A percentile compares a stretch with the other conserved stretches of the same genome.
Evolutionary conservation across 163 green algal species (phyloP).

Genomic region (Scenedesmus sp.): DNA sequence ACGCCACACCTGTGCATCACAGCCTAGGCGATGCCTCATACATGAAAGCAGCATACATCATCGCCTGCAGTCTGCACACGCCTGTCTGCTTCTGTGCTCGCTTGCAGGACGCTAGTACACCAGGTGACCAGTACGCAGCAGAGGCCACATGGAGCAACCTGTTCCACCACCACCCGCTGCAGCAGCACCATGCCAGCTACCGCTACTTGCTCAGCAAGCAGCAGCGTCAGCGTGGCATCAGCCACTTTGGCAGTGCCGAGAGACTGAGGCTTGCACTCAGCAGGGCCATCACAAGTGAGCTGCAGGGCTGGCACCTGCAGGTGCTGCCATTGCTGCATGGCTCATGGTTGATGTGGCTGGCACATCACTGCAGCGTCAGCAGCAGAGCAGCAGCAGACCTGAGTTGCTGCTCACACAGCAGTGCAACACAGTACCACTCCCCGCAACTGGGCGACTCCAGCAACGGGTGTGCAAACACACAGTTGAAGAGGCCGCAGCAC

Average conservation of each 20-base stretch:
- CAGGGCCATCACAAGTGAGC: constrained; percentile 38
- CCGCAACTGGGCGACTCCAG: too few species aligned
- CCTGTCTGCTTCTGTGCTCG: not conserved
- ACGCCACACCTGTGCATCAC: too few species aligned
- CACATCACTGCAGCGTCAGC: not conserved
- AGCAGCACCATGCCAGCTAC: constrained; percentile 41
- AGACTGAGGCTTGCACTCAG: constrained; percentile 43
- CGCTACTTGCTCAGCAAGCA: constrained; percentile 44
- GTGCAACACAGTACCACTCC: too few species aligned
- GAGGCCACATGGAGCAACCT: constrained; percentile 35
- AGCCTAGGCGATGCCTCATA: not conserved
- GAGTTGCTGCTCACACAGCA: not conserved
- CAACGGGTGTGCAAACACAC: too few species aligned
- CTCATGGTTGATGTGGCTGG: not conserved
- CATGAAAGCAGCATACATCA: too few species aligned
- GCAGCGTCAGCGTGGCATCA: constrained; percentile 50
- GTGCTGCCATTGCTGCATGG: not conserved
- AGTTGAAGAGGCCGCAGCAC: too few species aligned
- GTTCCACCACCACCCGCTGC: constrained; percentile 41
- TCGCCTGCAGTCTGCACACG: not conserved
- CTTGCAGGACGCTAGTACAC: not conserved
- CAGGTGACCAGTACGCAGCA: constrained; percentile 6
- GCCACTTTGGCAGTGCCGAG: constrained; percentile 51
- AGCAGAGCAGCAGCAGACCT: not conserved
- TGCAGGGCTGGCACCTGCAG: not conserved